These are phyloP conservation scores for Piper betle DNA, from an alignment of 164 flowering plant genomes.

Conservation along the genomic window DNA sequence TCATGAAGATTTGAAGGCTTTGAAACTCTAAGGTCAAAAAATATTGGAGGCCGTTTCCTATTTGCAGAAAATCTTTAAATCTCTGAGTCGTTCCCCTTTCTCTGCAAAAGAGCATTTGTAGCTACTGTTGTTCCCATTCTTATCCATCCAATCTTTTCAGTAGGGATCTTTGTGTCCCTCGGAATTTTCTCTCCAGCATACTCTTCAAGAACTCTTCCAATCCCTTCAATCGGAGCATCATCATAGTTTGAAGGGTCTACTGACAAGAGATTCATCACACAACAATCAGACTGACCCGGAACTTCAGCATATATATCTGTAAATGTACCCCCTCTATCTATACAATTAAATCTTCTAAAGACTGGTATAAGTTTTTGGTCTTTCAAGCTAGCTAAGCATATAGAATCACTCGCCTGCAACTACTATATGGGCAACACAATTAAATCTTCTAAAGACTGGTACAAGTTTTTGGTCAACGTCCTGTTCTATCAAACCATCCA, in stretches of 20 bases:
- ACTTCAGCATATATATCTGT: constrained; percentile 96
- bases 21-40: constrained; percentile 79
- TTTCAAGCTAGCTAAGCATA: no score
- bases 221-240: constrained; percentile 96
- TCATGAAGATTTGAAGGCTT: constrained; percentile 88
- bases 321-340: constrained; percentile 96
- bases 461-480: no score
- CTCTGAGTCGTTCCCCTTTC: constrained; percentile 87
- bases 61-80: constrained; percentile 76
- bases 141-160: constrained; percentile 88
- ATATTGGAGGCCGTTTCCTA: constrained; percentile 91
- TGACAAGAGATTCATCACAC: constrained; percentile 76
- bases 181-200: constrained; percentile 67
- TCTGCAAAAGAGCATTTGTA: constrained; percentile 86
- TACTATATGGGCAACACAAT: no score
- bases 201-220: constrained; percentile 77
- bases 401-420: no score
- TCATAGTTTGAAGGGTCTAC: constrained; percentile 93
- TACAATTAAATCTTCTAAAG: no score
- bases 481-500: no score
- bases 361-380: no score
- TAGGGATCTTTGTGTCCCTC: constrained; percentile 59
- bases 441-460: no score
- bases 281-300: constrained; percentile 55
- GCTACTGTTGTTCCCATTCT: constrained; percentile 99